phyloP scores from a whole-genome alignment of 129 eudicot genomes.

The Lactuca sativa region DNA sequence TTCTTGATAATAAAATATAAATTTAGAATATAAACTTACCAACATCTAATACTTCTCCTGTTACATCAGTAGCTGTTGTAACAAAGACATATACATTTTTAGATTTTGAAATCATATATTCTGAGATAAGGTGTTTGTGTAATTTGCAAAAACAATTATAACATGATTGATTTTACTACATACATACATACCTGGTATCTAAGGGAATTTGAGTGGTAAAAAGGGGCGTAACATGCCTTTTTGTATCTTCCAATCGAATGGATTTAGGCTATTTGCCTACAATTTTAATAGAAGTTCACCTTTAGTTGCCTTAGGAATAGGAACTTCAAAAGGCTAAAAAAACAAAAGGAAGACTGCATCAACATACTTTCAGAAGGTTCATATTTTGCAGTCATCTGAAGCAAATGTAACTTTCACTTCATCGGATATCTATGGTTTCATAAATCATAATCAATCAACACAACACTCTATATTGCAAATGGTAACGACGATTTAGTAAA shows the following conservation, averaged over 20 bases:
- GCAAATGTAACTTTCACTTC: constrained; percentile 5
- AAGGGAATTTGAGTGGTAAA: constrained; percentile 61
- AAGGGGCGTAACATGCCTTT: constrained; percentile 74
- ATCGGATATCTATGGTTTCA: neutral
- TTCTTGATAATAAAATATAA: too few relatives aligned
- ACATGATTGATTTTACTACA: neutral
- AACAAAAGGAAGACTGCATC: neutral
- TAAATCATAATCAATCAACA: neutral
- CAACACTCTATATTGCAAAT: too few relatives aligned
- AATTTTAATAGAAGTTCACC: constrained; percentile 54
- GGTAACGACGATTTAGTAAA: too few relatives aligned
- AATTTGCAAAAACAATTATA: too few relatives aligned
- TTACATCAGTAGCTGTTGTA: constrained; percentile 64
- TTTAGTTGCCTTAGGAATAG: constrained; percentile 52
- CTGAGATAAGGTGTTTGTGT: too few relatives aligned
- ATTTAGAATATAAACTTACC: too few relatives aligned
- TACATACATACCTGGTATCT: constrained; percentile 56
- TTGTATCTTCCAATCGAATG: constrained; percentile 68
- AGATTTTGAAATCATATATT: neutral
- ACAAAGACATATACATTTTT: neutral
- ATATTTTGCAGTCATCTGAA: neutral
- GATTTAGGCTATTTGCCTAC: constrained; percentile 58
- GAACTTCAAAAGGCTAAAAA: constrained; percentile 63
- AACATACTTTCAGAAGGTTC: neutral
- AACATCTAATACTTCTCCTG: constrained; percentile 65